Percentiles rank a stretch among this genome's conserved stretches.
These are phyloP conservation scores for Senecio squalidus DNA, from an alignment of 140 eudicot species.

Conservation along the genomic window DNA sequence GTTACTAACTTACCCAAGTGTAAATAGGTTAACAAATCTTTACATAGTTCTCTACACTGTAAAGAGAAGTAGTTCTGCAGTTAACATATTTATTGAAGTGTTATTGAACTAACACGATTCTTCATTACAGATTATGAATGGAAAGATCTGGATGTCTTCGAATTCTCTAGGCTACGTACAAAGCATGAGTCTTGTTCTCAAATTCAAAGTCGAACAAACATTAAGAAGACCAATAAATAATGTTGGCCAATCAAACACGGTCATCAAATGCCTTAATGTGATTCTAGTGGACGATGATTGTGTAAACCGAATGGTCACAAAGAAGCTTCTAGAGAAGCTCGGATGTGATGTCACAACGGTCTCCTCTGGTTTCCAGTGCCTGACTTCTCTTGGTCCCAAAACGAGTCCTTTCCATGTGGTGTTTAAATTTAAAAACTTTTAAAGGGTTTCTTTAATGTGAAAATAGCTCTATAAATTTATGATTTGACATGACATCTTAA, in stretches of 20 bases:
- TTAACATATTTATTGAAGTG: background rate
- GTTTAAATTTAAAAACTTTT: no score
- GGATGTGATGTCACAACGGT: constrained; percentile 73
- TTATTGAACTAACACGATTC: no score
- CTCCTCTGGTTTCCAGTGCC: constrained; percentile 74
- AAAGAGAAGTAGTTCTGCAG: no score
- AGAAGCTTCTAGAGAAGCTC: constrained; percentile 71
- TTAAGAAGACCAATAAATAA: constrained; percentile 26
- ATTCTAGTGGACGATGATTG: constrained; percentile 69
- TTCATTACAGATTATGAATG: constrained; percentile 92
- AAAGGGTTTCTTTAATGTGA: no score
- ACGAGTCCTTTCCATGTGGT: constrained; percentile 42
- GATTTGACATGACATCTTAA: no score
- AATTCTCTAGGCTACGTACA: constrained; percentile 47
- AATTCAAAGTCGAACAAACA: constrained; percentile 49
- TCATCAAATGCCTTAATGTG: constrained; percentile 65
- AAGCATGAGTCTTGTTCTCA: constrained; percentile 59
- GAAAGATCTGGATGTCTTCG: constrained; percentile 63
- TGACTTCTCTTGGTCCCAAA: constrained; percentile 54
- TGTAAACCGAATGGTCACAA: constrained; percentile 69
- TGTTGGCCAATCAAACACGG: constrained; percentile 49
- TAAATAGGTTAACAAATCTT: no score
- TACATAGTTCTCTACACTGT: no score
- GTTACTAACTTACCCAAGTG: no score
- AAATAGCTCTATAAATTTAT: no score